Conservation (phyloP, 129 eudicot species). For the Gnaphalium uliginosum region DNA sequence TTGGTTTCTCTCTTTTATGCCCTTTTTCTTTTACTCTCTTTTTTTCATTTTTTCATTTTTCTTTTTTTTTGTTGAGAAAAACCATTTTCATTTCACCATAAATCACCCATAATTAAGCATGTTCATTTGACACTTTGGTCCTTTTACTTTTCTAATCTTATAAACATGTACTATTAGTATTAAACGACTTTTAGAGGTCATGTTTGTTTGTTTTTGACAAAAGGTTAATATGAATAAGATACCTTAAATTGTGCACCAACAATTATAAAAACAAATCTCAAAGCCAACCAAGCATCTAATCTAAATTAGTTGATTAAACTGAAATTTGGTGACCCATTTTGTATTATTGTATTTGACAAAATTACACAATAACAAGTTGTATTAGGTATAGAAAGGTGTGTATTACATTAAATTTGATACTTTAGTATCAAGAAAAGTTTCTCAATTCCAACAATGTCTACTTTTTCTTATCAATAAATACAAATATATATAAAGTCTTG, state of each 20-base stretch:
- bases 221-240: no score
- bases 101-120: conserved; percentile 13
- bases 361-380: conserved; percentile 11
- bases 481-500: not conserved
- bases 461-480: conserved; percentile 11
- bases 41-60: no score
- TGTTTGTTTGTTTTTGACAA: not conserved
- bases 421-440: not conserved
- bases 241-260: conserved; percentile 20
- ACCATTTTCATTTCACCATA: not conserved
- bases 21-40: no score
- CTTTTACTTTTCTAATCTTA: conserved; percentile 17
- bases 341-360: conserved; percentile 18
- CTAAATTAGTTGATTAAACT: conserved; percentile 22
- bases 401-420: not conserved
- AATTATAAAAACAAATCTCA: conserved; percentile 12
- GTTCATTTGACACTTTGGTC: conserved; percentile 5
- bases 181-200: no score
- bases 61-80: not conserved
- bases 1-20: conserved; percentile 26
- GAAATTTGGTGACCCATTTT: conserved; percentile 24
- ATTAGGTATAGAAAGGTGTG: conserved; percentile 14
- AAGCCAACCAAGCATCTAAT: conserved; percentile 22
- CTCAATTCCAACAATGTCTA: not conserved
- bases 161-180: not conserved